Evolutionary conservation across 257 asterid species (phyloP), one percentile per base, ranked within the genome.

Genomic region (Scutellaria barbata): DNA sequence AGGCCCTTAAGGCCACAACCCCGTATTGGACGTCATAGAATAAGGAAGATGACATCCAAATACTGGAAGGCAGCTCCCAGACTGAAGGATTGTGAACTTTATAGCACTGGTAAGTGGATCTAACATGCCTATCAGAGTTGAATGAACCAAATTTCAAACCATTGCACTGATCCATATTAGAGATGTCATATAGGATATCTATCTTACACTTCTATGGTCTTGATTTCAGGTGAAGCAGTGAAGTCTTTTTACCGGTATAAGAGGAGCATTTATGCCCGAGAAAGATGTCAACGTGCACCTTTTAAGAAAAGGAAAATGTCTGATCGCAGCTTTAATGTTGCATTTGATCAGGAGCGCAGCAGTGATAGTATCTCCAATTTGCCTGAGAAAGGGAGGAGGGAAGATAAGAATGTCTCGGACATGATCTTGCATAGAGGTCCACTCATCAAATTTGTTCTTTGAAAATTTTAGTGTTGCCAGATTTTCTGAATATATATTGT

Each of bases 1-100:
- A 86, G 92, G 84, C 82, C 88, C 62, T 86, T 80, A 63, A 82
- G 86, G 87, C 84, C 82, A 61, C 92, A 82, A 69, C 80, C 90
- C 39, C 87, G 71, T 55, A 76, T 46, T 58, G 84, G 81, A 72
- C 88, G 85, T 72, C 82, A 85, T 81, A 86, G 96, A 66, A 82
- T 88, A 50, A 86, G 91, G 84, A 95, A 85, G 85, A 83, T 85
- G 92, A 52, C 87, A 39, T 83, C 92, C 25, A 92, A 83, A 72
- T 85, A 85, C 91, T 72, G 97, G 93, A 88, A 83, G 79, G 80
- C 81, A 41, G 87, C 85, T 79, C 95, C 96, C 5, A 87, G 77
- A 74, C 63, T 79, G 87, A 95, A 84, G 82, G 87, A 75, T 60
- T 75, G 69, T 71, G 93, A 85, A 41, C 85, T 77, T 41, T 85